These are phyloP conservation scores for Eutrema japonicum DNA, from an alignment of 345 rosid species.

Conservation along the genomic window DNA sequence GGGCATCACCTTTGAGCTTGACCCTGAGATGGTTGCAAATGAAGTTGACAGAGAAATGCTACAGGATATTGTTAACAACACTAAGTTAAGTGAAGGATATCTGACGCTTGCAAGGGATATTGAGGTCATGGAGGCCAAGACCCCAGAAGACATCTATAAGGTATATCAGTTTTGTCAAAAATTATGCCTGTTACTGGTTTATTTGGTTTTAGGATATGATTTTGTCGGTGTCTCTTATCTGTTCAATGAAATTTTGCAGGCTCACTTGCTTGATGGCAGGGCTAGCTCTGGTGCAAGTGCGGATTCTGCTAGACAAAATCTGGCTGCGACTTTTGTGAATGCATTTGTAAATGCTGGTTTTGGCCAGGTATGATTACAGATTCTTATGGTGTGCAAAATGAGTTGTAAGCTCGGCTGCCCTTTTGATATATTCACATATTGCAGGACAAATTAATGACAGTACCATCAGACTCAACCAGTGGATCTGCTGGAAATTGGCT, in stretches of 20 bases:
- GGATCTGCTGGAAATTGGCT: constrained; percentile 87
- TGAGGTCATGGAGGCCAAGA: constrained; percentile 98
- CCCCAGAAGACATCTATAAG: constrained; percentile 97
- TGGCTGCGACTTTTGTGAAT: constrained; percentile 95
- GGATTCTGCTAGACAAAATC: constrained; percentile 93
- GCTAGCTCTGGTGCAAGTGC: constrained; percentile 74
- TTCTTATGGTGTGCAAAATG: constrained; percentile 22
- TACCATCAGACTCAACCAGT: constrained; percentile 70
- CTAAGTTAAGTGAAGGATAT: constrained; percentile 85
- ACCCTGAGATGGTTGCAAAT: constrained; percentile 65
- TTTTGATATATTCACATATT: constrained; percentile 31
- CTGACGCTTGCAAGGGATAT: constrained; percentile 96
- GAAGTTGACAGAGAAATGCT: constrained; percentile 64
- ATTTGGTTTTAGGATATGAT: constrained; percentile 12
- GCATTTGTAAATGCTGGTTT: constrained; percentile 98
- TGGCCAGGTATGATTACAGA: constrained; percentile 65
- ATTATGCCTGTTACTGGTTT: background rate
- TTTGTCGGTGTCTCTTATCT: constrained; percentile 20
- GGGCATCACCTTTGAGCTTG: constrained; percentile 79
- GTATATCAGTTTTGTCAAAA: constrained; percentile 43
- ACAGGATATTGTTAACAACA: constrained; percentile 84
- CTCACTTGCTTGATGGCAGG: constrained; percentile 94
- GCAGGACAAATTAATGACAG: constrained; percentile 95
- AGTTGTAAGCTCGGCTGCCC: background rate
- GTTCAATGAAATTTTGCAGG: constrained; percentile 51